Conservation (phyloP, 2,329 filamentous ascomycete genomes). For the Sporothrix inflata region DNA sequence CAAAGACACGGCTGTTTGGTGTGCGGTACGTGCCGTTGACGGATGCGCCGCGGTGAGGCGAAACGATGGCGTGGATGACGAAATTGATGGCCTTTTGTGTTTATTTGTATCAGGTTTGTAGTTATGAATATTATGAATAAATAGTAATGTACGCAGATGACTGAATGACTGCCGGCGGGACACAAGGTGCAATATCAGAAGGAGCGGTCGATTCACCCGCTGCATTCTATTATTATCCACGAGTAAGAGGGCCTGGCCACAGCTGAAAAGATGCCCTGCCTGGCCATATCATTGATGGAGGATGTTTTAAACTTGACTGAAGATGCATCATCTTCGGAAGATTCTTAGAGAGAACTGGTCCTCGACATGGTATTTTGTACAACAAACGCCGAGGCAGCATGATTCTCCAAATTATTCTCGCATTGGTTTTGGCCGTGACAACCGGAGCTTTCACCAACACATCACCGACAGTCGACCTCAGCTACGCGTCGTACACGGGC, state of each 20-base stretch:
- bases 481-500: conserved; percentile 34
- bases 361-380: too few species aligned
- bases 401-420: background rate
- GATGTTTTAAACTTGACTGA: too few species aligned
- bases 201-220: background rate
- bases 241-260: background rate
- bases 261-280: too few species aligned
- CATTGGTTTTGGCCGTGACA: background rate
- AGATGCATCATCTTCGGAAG: too few species aligned
- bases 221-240: background rate
- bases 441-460: background rate
- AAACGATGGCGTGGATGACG: background rate
- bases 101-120: too few species aligned
- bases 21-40: conserved; percentile 67
- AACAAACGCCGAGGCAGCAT: background rate
- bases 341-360: too few species aligned
- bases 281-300: too few species aligned
- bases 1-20: conserved; percentile 65
- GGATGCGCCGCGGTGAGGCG: conserved; percentile 29
- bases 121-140: background rate
- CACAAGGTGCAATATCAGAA: background rate
- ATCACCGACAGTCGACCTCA: conserved; percentile 30
- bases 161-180: background rate
- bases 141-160: background rate
- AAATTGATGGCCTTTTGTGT: too few species aligned